Percentiles rank a stretch among this genome's conserved stretches.
Evolutionary conservation across 495 filamentous ascomycete genomes (phyloP).

Genomic region (Trichoderma virens): DNA sequence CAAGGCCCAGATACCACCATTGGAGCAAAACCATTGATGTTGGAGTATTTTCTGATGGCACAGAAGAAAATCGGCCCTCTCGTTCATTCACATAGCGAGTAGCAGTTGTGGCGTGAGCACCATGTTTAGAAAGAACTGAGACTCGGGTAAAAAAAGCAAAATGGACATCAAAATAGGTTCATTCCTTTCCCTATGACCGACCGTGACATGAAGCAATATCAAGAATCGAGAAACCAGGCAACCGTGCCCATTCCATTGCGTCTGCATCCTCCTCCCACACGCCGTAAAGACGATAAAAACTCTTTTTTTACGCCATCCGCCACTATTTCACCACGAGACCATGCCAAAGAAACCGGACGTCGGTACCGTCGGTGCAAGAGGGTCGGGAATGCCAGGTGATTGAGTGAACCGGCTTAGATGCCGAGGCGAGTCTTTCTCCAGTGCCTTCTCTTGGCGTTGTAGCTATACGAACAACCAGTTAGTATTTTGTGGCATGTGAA

Average conservation of each 20-base stretch:
- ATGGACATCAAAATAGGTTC: conserved; percentile 11
- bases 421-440: conserved; percentile 99
- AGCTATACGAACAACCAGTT: conserved; percentile 48
- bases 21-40: no score
- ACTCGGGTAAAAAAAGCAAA: neutral
- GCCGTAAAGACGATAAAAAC: neutral
- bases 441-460: conserved; percentile 99
- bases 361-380: conserved; percentile 21
- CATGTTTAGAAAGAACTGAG: neutral
- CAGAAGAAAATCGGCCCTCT: neutral
- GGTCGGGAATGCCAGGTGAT: conserved; percentile 17
- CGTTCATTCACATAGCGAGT: neutral
- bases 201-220: conserved; percentile 11
- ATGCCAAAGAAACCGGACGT: conserved; percentile 1
- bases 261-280: neutral
- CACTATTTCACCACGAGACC: neutral
- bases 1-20: neutral
- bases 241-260: conserved; percentile 7
- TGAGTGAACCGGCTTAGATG: conserved; percentile 57
- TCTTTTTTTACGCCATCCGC: conserved; percentile 1
- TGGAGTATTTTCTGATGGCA: neutral
- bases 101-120: neutral
- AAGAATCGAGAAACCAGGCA: conserved; percentile 9
- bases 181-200: conserved; percentile 12
- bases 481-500: neutral